Evolutionary conservation across 2,329 filamentous ascomycete species (phyloP).

Genomic region (Aspergillus fijiensis): DNA sequence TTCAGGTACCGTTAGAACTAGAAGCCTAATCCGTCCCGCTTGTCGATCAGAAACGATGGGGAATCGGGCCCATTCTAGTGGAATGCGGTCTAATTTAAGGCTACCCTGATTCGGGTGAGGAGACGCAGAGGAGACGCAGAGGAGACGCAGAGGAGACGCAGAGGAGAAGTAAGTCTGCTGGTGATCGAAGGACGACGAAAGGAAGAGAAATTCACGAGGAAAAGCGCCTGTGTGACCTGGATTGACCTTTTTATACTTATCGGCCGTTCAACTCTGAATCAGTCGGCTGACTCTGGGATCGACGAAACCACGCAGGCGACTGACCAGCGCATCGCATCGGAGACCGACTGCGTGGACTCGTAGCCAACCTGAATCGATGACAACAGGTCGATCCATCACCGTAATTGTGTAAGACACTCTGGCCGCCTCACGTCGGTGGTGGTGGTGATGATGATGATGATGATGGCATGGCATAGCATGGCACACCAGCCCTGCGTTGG

Average conservation of each 20-base stretch:
- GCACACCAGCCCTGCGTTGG: conserved; percentile 20
- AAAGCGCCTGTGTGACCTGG: conserved; percentile 5
- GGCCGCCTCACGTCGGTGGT: conserved; percentile 7
- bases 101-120: conserved; percentile 1
- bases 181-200: not conserved
- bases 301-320: conserved; percentile 24
- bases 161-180: not conserved
- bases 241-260: conserved; percentile 11
- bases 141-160: not conserved
- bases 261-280: conserved; percentile 1
- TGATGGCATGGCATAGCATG: too few relatives aligned
- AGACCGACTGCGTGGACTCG: conserved; percentile 21
- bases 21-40: conserved; percentile 17
- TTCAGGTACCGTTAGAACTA: conserved; percentile 18
- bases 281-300: conserved; percentile 17
- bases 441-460: not conserved
- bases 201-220: not conserved
- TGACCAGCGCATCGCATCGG: conserved; percentile 23
- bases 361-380: conserved; percentile 19
- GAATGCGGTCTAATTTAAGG: conserved; percentile 1
- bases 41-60: conserved; percentile 12
- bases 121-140: not conserved
- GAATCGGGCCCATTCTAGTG: conserved; percentile 12
- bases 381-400: conserved; percentile 20
- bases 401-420: conserved; percentile 6